Evolutionary conservation across 306 rosid genomes (phyloP).

Genomic region (Sophora flavescens): DNA sequence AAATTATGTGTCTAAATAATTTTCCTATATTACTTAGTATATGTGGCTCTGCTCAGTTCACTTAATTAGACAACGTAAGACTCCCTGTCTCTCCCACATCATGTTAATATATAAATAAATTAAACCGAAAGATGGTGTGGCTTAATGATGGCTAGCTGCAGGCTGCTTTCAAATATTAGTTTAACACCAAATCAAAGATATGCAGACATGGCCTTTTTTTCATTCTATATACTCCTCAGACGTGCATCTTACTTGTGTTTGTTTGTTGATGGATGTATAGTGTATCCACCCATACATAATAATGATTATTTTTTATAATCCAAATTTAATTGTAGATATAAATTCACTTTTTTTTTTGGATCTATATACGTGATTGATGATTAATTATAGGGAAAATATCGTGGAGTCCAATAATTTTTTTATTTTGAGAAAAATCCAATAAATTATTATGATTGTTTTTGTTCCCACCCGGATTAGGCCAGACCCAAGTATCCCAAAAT

Average conservation of each 20-base stretch:
- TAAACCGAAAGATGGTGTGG: background rate
- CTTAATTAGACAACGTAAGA: background rate
- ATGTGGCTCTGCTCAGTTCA: background rate
- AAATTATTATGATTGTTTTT: background rate
- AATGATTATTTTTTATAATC: background rate
- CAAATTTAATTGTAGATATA: background rate
- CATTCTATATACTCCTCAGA: background rate
- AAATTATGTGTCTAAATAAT: too few relatives aligned
- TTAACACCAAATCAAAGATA: background rate
- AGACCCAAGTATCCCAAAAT: too few relatives aligned
- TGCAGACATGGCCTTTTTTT: background rate
- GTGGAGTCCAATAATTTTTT: background rate
- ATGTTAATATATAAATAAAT: background rate
- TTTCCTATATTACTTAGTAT: background rate
- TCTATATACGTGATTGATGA: background rate
- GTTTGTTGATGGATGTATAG: constrained; percentile 1
- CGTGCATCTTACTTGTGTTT: constrained; percentile 1
- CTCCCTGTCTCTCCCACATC: background rate
- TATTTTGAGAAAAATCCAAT: background rate
- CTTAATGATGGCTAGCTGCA: background rate
- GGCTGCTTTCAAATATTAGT: background rate
- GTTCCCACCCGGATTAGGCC: too few relatives aligned
- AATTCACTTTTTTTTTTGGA: background rate
- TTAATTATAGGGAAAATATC: background rate
- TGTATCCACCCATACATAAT: background rate